phyloP scores from a whole-genome alignment of 805 yeast genomes.

The Ogataea chonburiensis region DNA sequence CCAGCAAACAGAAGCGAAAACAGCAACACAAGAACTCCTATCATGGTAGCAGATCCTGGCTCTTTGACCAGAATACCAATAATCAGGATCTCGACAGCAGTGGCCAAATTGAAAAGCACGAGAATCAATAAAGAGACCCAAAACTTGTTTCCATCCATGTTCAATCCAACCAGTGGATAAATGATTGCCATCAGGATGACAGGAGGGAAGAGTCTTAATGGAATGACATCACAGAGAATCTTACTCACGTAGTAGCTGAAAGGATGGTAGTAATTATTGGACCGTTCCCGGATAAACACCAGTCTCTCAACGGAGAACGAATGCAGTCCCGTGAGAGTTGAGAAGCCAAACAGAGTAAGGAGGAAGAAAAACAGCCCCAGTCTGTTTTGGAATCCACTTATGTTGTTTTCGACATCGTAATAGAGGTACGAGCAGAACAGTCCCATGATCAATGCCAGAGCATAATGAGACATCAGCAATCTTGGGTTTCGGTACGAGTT shows the following conservation, averaged over 20 bases:
- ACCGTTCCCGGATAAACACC: constrained; percentile 87
- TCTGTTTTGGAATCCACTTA: constrained; percentile 95
- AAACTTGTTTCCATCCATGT: constrained; percentile 73
- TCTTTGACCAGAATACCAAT: constrained; percentile 87
- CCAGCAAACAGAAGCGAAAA: constrained; percentile 93
- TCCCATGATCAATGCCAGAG: constrained; percentile 74
- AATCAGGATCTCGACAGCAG: constrained; percentile 79
- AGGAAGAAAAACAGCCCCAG: constrained; percentile 90
- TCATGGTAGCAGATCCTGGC: constrained; percentile 87
- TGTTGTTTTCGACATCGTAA: constrained; percentile 80
- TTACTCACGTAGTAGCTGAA: constrained; percentile 82
- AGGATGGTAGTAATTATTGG: constrained; percentile 92
- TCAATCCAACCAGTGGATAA: constrained; percentile 88
- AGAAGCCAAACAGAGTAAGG: constrained; percentile 89
- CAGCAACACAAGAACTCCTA: constrained; percentile 78
- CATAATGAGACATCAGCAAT: constrained; percentile 80
- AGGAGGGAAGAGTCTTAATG: constrained; percentile 92
- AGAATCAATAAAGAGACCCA: constrained; percentile 66
- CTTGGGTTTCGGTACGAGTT: constrained; percentile 91
- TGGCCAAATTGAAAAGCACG: constrained; percentile 80
- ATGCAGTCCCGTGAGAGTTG: constrained; percentile 87
- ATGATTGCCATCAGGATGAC: constrained; percentile 72
- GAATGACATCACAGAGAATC: constrained; percentile 87
- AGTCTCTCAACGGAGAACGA: constrained; percentile 86
- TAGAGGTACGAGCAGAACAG: constrained; percentile 83